Conservation (phyloP, 108 stramenopile species). For the Cyclotella sp. region DNA sequence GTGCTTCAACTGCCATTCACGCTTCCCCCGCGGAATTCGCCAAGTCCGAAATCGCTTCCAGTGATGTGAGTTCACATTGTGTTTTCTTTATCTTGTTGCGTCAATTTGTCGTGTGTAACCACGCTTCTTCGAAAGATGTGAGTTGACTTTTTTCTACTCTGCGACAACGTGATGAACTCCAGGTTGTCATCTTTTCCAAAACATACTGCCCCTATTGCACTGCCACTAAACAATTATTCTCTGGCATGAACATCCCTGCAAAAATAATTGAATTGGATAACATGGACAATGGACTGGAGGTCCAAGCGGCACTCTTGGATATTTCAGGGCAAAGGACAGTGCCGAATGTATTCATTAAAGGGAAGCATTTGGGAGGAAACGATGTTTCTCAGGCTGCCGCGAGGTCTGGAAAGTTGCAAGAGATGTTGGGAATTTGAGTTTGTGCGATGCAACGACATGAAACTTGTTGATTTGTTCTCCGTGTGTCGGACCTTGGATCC, state of each 20-base stretch:
- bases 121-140: background rate
- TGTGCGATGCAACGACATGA: background rate
- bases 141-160: background rate
- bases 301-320: conserved; percentile 55
- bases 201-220: conserved; percentile 79
- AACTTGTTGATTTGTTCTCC: background rate
- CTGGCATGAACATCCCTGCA: conserved; percentile 47
- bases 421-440: conserved; percentile 56
- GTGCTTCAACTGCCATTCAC: conserved; percentile 17
- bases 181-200: conserved; percentile 71
- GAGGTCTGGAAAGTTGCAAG: conserved; percentile 65
- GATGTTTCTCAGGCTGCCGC: conserved; percentile 77
- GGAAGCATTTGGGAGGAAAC: conserved; percentile 81
- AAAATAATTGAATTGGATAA: conserved; percentile 69
- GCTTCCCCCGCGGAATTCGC: conserved; percentile 61
- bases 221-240: conserved; percentile 68
- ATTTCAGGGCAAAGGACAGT: conserved; percentile 65
- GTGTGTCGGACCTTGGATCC: too few species aligned
- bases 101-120: background rate
- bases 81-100: conserved; percentile 3
- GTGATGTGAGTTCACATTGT: conserved; percentile 44
- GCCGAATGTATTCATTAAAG: conserved; percentile 69
- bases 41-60: conserved; percentile 77
- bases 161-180: background rate
- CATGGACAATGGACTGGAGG: conserved; percentile 65